Percentiles rank a stretch among this genome's conserved stretches.
Evolutionary conservation across 2,329 filamentous ascomycete genomes (phyloP).

Genomic region (Dactylonectria estremocensis): DNA sequence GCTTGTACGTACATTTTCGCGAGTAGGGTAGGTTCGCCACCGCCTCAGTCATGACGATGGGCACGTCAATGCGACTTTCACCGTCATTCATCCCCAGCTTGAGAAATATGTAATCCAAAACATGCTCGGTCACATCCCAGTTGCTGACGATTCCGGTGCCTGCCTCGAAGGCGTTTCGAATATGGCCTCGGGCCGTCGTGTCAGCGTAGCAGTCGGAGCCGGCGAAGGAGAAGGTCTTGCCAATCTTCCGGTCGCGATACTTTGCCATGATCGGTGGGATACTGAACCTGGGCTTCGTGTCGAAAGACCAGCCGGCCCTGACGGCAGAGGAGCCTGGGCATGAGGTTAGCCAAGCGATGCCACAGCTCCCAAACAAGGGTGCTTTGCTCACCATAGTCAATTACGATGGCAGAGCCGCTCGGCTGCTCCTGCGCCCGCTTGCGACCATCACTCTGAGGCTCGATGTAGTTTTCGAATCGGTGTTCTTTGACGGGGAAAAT

Average conservation of each 20-base stretch:
- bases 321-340: constrained; percentile 84
- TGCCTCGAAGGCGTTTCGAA: constrained; percentile 91
- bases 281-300: constrained; percentile 82
- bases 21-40: constrained; percentile 93
- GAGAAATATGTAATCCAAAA: constrained; percentile 94
- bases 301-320: constrained; percentile 97
- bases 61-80: constrained; percentile 83
- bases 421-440: constrained; percentile 74
- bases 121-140: constrained; percentile 97
- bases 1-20: constrained; percentile 78
- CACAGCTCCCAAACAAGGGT: constrained; percentile 23
- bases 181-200: constrained; percentile 90
- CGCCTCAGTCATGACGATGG: constrained; percentile 95
- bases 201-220: constrained; percentile 95
- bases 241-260: constrained; percentile 94
- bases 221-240: constrained; percentile 92
- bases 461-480: constrained; percentile 70
- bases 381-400: constrained; percentile 86
- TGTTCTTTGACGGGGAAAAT: constrained; percentile 75
- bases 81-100: constrained; percentile 89
- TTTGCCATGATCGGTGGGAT: constrained; percentile 94
- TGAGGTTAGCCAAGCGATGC: constrained; percentile 39
- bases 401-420: constrained; percentile 85
- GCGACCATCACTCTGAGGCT: constrained; percentile 77
- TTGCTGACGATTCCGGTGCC: constrained; percentile 94